Evolutionary conservation across 306 rosid species (phyloP), one percentile per base, ranked within the genome.

Genomic region (Sesbania bispinosa): DNA sequence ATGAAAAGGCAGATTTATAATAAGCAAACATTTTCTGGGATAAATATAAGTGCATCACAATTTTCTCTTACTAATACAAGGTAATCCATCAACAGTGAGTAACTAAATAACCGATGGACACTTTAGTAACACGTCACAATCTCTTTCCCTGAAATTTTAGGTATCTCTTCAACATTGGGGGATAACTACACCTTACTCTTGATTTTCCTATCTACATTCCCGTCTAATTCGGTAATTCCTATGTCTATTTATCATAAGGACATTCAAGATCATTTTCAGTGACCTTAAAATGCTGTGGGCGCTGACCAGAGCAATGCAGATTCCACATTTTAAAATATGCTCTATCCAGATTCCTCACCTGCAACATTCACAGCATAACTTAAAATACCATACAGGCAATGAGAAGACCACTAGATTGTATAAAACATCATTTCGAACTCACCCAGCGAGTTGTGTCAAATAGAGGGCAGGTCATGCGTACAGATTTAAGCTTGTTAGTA

Each of bases 381-480:
- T 6, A 50, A 59, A 63, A 67, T 15, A 36, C 42, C 10, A n/a
- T 14, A 52, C 16, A 23, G 7, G 24, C 3, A 32, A 58, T 14
- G 3, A 14, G 50, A 64, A 15, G 3, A 15, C 47, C 27, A 18
- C 1, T 3, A 15, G 15, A 43, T 58, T 27, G 38, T 10, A 26
- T 23, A 7, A 4, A 79, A 27, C 11, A 60, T 55, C 26, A 53
- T 50, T 32, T 47, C 30, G 0, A 67, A 69, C 83, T 55, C 69
- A 95, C 99, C 99, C 99, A 95, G 80, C 99, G 96, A 33, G 81
- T 7, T 0, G 99, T 89, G 84, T 95, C 99, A 26, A 95, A 95
- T 38, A 95, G 86, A 75, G 99, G 99, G 83, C 99, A 95, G 21
- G 83, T 85, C 90, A 85, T 51, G 41, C 99, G 94, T 45, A 58